Percentiles rank a stretch among this genome's conserved stretches.
These are phyloP conservation scores for Fusarium virguliforme DNA, from an alignment of 2,329 filamentous ascomycete genomes.

Conservation along the genomic window DNA sequence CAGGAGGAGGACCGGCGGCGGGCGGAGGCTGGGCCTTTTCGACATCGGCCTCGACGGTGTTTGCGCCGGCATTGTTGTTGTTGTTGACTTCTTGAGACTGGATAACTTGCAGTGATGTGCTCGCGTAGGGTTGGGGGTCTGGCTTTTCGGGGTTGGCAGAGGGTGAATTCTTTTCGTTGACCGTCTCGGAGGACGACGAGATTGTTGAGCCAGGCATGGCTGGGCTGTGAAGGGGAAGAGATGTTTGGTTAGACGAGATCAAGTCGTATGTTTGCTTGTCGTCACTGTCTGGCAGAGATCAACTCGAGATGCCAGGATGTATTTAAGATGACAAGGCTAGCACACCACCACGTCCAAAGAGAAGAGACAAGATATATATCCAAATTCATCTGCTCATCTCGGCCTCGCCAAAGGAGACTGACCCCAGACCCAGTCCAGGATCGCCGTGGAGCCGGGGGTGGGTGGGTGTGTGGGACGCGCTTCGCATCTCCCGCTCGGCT, in stretches of 20 bases:
- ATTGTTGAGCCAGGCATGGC: conserved; percentile 47
- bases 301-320: background rate
- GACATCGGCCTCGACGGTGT: conserved; percentile 51
- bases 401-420: conserved; percentile 2
- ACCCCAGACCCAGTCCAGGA: background rate
- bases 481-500: conserved; percentile 1
- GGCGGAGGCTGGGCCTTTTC: conserved; percentile 29
- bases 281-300: background rate
- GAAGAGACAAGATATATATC: conserved; percentile 4
- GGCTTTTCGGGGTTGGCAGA: conserved; percentile 32
- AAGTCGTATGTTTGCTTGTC: background rate
- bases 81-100: conserved; percentile 11
- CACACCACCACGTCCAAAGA: background rate
- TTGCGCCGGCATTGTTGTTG: conserved; percentile 22
- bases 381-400: background rate
- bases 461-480: background rate
- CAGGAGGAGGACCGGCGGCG: conserved; percentile 50
- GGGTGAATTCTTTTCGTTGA: conserved; percentile 38
- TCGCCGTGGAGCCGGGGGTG: conserved; percentile 6
- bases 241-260: background rate
- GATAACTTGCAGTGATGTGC: conserved; percentile 17
- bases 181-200: conserved; percentile 50
- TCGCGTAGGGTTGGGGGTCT: conserved; percentile 17
- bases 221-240: background rate
- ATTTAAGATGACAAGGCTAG: background rate